Evolutionary conservation across 2,329 filamentous ascomycete genomes (phyloP), one percentile per base, ranked within the genome.

Genomic region (Bipolaris cookei): DNA sequence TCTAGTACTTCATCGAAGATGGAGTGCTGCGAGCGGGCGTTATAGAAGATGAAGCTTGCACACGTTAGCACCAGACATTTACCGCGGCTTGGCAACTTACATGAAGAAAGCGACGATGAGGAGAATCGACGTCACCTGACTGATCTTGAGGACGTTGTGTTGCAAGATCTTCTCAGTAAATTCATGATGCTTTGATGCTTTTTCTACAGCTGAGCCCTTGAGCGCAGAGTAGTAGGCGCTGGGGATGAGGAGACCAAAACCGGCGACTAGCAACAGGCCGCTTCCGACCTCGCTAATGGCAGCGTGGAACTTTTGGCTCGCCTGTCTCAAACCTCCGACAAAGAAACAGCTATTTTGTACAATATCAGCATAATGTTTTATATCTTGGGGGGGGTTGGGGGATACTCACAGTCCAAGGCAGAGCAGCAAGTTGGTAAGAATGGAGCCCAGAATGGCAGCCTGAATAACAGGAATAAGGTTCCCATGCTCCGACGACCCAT

Each of bases 401-500:
- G 8, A 6, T 21, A 41, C 51, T 38, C 16, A 56, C 54, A 89
- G 71, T 0, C 92, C 92, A 18, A 96, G 78, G 64, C 91, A 96
- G 0, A 96, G 81, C 42, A 96, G 78, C 78, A 95, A 84, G 25
- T 92, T 96, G 6, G 92, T 91, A 32, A 96, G 76, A 39, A 96
- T 90, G 0, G 90, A 94, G 23, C 92, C 91, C 0, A 96, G 79
- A 51, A 96, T 93, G 14, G 92, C 91, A 48, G 90, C 90, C 70
- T 91, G 87, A 63, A 96, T 91, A 64, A 95, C 90, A 13, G 83
- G 82, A 59, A 89, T 77, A 6, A 74, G 66, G 14, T 76, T 70
- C 1, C 64, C 63, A 13, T 75, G 70, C 46, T 74, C 73, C 20
- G 70, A 74, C 13, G 76, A 77, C 6, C 76, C 73, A n/a, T 75